A percentile compares a stretch with the other conserved stretches of the same genome.
Evolutionary conservation across 2,329 filamentous ascomycete species (phyloP).

Genomic region (Stemphylium beticola): DNA sequence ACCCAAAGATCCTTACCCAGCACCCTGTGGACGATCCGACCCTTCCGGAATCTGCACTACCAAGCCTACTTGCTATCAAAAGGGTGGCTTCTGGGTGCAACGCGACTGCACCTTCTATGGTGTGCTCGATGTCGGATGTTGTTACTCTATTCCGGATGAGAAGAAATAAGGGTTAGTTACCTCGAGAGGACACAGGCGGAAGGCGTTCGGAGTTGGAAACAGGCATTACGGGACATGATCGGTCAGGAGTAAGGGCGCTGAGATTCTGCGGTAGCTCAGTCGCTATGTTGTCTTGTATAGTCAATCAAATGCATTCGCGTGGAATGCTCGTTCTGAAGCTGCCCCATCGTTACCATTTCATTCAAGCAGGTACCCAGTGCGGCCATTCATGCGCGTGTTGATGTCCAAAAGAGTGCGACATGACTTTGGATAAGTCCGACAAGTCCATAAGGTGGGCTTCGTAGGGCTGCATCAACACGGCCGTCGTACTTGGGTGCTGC

Average conservation of each 20-base stretch:
- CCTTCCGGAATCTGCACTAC: constrained; percentile 39
- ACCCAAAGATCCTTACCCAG: constrained; percentile 35
- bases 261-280: background rate
- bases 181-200: too few species aligned
- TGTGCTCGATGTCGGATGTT: constrained; percentile 39
- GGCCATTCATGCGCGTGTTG: too few species aligned
- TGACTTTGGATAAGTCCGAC: too few species aligned
- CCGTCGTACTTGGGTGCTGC: background rate
- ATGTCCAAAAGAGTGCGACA: too few species aligned
- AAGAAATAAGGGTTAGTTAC: constrained; percentile 6
- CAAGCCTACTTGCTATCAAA: constrained; percentile 29
- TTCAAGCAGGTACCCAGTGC: too few species aligned
- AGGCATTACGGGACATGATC: background rate
- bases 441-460: background rate
- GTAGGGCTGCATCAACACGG: background rate
- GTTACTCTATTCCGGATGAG: constrained; percentile 34
- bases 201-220: background rate
- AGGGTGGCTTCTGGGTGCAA: constrained; percentile 40
- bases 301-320: too few species aligned
- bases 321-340: too few species aligned
- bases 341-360: too few species aligned
- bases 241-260: background rate
- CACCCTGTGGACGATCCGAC: constrained; percentile 35
- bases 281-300: too few species aligned
- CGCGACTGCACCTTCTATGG: constrained; percentile 40